Evolutionary conservation across 2,329 filamentous ascomycete genomes (phyloP), one percentile per base, ranked within the genome.

Genomic region (Verticillium dahliae): DNA sequence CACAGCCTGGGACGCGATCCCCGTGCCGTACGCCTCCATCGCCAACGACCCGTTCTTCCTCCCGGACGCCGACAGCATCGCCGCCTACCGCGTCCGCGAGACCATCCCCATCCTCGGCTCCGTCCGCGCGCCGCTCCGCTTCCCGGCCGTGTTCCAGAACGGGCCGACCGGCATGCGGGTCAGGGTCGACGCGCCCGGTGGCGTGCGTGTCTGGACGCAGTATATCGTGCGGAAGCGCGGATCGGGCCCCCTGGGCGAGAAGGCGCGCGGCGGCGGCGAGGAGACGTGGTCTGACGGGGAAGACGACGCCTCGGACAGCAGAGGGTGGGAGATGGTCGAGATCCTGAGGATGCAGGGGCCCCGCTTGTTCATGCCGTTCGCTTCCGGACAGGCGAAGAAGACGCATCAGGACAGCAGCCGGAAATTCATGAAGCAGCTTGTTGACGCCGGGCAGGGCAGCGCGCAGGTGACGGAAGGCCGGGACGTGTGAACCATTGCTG

Each of bases 111-210:
- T 78, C 31, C 71, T 79, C 6, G 76, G 78, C 1, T 75, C 77
- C 56, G 71, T 69, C 4, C 71, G 67, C 56, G 79, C 75, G 66
- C 73, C 75, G 37, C 72, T 81, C 41, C 66, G 65, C 59, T 75
- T 81, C 62, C 75, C 75, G 4, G 76, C 76, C 63, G 72, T 78
- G 34, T 79, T 81, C 63, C 79, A 81, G 67, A 72, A 69, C 62
- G 73, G 77, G 37, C 69, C 71, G 27, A 68, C 71, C 39, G 79
- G 79, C 57, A 69, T 78, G 35, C 73, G 79, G n/a, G 75, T 75
- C 60, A 72, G 79, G 45, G 78, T 76, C 57, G 71, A 76, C 50
- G 78, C 78, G 4, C 71, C 74, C 3, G 77, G 71, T 31, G 78
- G 78, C 41, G 77, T 81, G 27, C 70, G 71, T 15, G 74, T 81